Base-by-base conservation (phyloP, 768 basidiomycete species). In the Dentipellis fragilis region DNA sequence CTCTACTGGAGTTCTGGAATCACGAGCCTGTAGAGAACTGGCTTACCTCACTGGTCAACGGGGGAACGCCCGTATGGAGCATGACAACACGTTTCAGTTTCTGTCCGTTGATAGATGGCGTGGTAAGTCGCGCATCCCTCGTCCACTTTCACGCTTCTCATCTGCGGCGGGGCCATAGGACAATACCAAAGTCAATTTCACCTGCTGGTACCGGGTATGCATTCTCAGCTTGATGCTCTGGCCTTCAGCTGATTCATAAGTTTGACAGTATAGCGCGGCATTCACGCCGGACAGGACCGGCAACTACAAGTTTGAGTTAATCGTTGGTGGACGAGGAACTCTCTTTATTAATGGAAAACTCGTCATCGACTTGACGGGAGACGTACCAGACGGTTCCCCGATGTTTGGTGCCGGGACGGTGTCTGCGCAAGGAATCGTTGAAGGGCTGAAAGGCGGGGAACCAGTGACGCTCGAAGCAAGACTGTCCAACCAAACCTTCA, bases 271-370 rank as follows among this genome's bases (percentile, higher is more conserved):
- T 51, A 68, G 70, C 6, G 65, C 75, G 9, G 71, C 64, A 22
- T 77, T 81, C 65, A 66, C 69, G 35, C 80, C 80, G 42, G 72
- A 81, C 63, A 71, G 80, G 71, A 29, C 29, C 29, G 29, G 29
- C 6, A 6, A 29, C 29, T 29, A 29, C 29, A 6, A 29, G 3
- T 29, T 29, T 6, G 29, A 29, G 29, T 29, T 29, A 6, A 29
- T 29, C 29, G 29, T 29, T 29, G 29, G 29, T 29, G 29, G 29
- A 29, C 3, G 29, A 29, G 29, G 29, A 29, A 6, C 29, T 29
- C 29, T 29, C 29, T 29, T 29, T 6, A 6, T 29, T 6, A 29
- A 29, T 6, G 29, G 29, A 6, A 29, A 29, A 29, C 3, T 29
- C 29, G 29, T 29, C 29, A 29, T 29, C 29, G 29, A 29, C 29